Percentiles rank a stretch among this genome's conserved stretches.
Conservation (phyloP, 1,284 basidiomycete species). For the Sparassis latifolia region DNA sequence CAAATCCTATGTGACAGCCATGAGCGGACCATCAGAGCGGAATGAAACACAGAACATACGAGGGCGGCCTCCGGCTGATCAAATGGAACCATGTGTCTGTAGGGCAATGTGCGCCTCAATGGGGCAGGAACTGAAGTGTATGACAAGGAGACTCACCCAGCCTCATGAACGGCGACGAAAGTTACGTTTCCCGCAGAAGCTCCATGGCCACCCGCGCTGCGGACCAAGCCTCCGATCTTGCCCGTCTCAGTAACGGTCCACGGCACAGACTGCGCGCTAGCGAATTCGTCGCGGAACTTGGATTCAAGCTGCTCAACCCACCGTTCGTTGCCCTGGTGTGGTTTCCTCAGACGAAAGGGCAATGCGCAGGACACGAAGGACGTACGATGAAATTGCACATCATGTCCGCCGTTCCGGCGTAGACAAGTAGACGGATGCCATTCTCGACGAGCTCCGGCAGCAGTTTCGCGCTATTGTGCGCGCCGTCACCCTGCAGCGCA, state of each 20-base stretch:
- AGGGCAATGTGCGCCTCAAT: background rate
- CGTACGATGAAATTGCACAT: conserved; percentile 75
- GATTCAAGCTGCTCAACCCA: conserved; percentile 67
- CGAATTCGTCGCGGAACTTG: conserved; percentile 63
- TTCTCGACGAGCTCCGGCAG: conserved; percentile 73
- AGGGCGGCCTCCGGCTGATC: conserved; percentile 23
- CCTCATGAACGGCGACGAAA: conserved; percentile 66
- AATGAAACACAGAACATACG: conserved; percentile 5
- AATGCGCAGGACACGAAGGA: conserved; percentile 12
- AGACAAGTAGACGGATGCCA: conserved; percentile 76
- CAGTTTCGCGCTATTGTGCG: conserved; percentile 73
- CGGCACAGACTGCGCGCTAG: conserved; percentile 39
- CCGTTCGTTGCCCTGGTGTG: conserved; percentile 58
- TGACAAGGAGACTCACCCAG: conserved; percentile 46
- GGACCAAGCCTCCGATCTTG: conserved; percentile 47
- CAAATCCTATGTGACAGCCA: conserved; percentile 11
- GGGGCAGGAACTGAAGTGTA: background rate
- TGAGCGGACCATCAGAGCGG: background rate
- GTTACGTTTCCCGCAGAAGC: conserved; percentile 69
- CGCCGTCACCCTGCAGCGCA: conserved; percentile 70
- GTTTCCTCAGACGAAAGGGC: conserved; percentile 5
- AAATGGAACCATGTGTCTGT: conserved; percentile 23
- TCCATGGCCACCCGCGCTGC: conserved; percentile 55
- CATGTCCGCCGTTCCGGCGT: conserved; percentile 79
- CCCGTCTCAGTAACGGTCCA: conserved; percentile 46